Evolutionary conservation across 2,329 filamentous ascomycete species (phyloP).

Genomic region (Venturia carpophila): DNA sequence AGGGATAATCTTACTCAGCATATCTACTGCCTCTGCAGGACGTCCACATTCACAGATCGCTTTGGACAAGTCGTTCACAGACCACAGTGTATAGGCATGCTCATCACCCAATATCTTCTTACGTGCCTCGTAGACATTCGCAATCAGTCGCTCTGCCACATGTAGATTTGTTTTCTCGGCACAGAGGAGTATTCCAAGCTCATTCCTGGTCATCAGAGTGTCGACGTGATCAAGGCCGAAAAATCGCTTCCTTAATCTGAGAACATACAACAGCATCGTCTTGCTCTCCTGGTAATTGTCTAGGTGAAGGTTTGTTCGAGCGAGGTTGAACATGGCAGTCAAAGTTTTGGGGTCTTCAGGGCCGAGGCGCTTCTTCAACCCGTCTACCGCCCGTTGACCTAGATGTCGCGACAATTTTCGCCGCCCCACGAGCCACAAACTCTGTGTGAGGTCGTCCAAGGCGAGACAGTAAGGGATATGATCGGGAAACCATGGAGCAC

Average conservation of each 20-base stretch:
- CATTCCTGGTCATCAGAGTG: slow-evolving; percentile 23
- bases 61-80: slow-evolving; percentile 29
- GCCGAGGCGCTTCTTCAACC: slow-evolving; percentile 12
- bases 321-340: slow-evolving; percentile 19
- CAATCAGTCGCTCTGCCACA: slow-evolving; percentile 16
- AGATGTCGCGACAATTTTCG: neutral
- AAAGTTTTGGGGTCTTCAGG: slow-evolving; percentile 12
- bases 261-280: slow-evolving; percentile 21
- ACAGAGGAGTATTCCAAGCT: slow-evolving; percentile 22
- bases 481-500: neutral
- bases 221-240: slow-evolving; percentile 23
- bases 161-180: slow-evolving; percentile 20
- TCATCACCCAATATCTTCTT: slow-evolving; percentile 26
- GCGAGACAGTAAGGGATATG: slow-evolving; percentile 9
- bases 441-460: slow-evolving; percentile 2
- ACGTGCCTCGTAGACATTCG: slow-evolving; percentile 6
- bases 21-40: slow-evolving; percentile 24
- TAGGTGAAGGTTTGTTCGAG: slow-evolving; percentile 22
- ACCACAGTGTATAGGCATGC: slow-evolving; percentile 30
- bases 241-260: slow-evolving; percentile 22
- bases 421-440: slow-evolving; percentile 5
- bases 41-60: slow-evolving; percentile 26
- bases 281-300: slow-evolving; percentile 18
- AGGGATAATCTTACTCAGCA: slow-evolving; percentile 23
- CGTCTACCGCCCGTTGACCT: slow-evolving; percentile 18